These are phyloP conservation scores for Colletotrichum cuscutae DNA, from an alignment of 2,329 filamentous ascomycete genomes.

Conservation along the genomic window DNA sequence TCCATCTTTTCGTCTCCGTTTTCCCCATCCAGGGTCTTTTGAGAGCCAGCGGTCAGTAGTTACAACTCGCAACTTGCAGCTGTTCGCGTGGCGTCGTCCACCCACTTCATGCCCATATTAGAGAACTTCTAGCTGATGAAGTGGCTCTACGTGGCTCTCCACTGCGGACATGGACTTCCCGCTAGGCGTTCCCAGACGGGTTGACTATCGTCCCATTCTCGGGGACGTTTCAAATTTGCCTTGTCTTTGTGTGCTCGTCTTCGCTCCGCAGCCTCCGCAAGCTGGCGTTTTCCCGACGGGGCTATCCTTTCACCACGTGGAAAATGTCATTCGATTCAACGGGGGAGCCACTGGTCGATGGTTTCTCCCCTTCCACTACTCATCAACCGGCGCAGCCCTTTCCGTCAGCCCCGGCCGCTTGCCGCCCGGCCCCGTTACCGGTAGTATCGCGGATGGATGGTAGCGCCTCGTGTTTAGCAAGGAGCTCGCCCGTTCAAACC, in stretches of 20 bases:
- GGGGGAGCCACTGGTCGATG: neutral
- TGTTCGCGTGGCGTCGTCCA: neutral
- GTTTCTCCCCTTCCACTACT: neutral
- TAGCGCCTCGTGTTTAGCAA: conserved; percentile 10
- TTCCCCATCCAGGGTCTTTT: neutral
- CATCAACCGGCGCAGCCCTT: neutral
- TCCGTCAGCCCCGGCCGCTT: conserved; percentile 12
- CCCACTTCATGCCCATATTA: neutral
- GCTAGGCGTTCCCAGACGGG: neutral
- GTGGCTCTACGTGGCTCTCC: neutral
- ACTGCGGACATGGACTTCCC: neutral
- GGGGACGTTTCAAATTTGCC: conserved; percentile 8
- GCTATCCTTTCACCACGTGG: conserved; percentile 20
- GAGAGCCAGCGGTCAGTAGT: neutral
- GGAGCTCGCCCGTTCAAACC: neutral
- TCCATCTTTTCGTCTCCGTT: neutral
- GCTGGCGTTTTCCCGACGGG: conserved; percentile 5
- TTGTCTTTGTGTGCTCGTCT: neutral
- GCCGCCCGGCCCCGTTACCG: conserved; percentile 29
- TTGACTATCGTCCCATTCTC: conserved; percentile 5
- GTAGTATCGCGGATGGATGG: conserved; percentile 5
- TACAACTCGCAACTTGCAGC: neutral
- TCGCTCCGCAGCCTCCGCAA: neutral
- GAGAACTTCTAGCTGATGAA: neutral
- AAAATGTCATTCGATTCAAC: neutral